Evolutionary conservation across 2,329 filamentous ascomycete genomes (phyloP).

Genomic region (Chaetomium sp.): DNA sequence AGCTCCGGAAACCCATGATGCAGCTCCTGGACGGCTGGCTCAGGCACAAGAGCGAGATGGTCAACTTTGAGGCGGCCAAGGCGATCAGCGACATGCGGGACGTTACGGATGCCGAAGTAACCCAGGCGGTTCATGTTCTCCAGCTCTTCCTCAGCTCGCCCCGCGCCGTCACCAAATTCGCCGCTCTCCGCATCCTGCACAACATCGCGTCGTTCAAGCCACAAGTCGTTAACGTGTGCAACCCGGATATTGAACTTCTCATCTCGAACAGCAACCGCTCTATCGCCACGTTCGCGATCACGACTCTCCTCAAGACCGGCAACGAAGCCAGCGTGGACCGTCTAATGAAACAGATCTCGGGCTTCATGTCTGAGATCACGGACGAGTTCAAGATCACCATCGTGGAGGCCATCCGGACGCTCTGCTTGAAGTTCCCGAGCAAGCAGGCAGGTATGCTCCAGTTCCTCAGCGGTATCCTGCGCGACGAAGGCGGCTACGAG

Average conservation of each 20-base stretch:
- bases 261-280: constrained; percentile 97
- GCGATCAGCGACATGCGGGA: constrained; percentile 94
- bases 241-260: constrained; percentile 92
- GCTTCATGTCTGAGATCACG: constrained; percentile 98
- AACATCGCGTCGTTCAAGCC: constrained; percentile 97
- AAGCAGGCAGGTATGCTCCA: constrained; percentile 98
- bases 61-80: constrained; percentile 98
- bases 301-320: constrained; percentile 93
- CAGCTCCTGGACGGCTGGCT: constrained; percentile 93
- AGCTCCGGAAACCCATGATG: constrained; percentile 92
- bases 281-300: constrained; percentile 97
- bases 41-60: constrained; percentile 98
- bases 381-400: constrained; percentile 99
- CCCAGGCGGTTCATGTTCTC: constrained; percentile 87
- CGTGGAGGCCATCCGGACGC: constrained; percentile 91
- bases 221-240: constrained; percentile 83
- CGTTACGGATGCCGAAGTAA: constrained; percentile 83
- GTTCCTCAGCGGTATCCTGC: constrained; percentile 92
- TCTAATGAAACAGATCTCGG: constrained; percentile 96
- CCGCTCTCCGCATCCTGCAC: constrained; percentile 91
- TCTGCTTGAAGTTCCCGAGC: constrained; percentile 95
- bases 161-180: constrained; percentile 93
- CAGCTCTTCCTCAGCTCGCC: constrained; percentile 96
- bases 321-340: constrained; percentile 96
- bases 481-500: constrained; percentile 95